A percentile compares a stretch with the other conserved stretches of the same genome.
Conservation (phyloP, 352 stramenopile genomes). For the Phytophthora litchii region DNA sequence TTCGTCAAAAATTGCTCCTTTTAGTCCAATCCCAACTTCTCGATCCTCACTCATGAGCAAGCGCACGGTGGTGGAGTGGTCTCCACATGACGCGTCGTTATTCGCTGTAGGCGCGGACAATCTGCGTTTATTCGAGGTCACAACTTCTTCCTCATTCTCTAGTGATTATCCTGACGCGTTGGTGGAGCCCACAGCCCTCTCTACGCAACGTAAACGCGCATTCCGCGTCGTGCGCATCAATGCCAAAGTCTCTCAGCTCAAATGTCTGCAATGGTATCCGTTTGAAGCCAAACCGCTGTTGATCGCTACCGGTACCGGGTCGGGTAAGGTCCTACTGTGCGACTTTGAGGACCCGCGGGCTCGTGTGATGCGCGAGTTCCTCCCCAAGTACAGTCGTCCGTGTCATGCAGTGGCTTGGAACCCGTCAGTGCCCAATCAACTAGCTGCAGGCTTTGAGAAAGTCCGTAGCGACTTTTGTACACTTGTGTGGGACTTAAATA, state of each 20-base stretch:
- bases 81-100: constrained; percentile 78
- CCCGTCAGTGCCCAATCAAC: constrained; percentile 67
- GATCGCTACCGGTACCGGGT: constrained; percentile 74
- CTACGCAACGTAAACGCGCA: constrained; percentile 83
- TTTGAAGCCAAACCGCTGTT: constrained; percentile 75
- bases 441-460: constrained; percentile 87
- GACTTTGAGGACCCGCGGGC: constrained; percentile 78
- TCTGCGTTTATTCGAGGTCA: constrained; percentile 83
- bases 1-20: constrained; percentile 11
- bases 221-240: constrained; percentile 87
- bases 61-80: constrained; percentile 86
- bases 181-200: constrained; percentile 18
- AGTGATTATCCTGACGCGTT: constrained; percentile 8
- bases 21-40: constrained; percentile 23
- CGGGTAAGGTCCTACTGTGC: constrained; percentile 83
- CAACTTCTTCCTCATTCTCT: constrained; percentile 30
- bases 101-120: constrained; percentile 86
- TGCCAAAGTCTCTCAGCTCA: constrained; percentile 75
- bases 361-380: constrained; percentile 71
- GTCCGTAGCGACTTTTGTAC: constrained; percentile 87
- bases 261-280: constrained; percentile 87
- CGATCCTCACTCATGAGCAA: constrained; percentile 59
- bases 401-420: constrained; percentile 90
- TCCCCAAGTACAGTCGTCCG: constrained; percentile 81
- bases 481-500: constrained; percentile 85